A percentile compares a stretch with the other conserved stretches of the same genome.
Conservation (phyloP, 352 stramenopile species). For the Phytopythium oedochilum region DNA sequence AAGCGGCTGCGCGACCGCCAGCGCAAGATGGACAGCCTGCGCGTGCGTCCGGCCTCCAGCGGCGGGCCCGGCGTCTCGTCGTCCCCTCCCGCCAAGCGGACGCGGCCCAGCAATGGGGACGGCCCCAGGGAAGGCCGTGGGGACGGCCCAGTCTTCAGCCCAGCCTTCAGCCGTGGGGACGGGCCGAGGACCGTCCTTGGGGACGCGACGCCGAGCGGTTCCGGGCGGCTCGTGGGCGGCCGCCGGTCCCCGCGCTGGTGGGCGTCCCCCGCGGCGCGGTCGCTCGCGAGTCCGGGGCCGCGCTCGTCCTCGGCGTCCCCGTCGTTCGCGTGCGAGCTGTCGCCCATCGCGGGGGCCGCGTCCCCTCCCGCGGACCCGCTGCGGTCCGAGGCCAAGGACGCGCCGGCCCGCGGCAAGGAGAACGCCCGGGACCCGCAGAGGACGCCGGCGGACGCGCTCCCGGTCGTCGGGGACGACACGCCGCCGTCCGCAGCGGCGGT, state of each 20-base stretch:
- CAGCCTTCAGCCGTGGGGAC: too few relatives aligned
- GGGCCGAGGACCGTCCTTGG: too few relatives aligned
- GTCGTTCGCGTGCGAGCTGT: conserved; percentile 31
- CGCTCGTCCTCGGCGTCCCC: conserved; percentile 3
- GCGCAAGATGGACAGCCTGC: conserved; percentile 31
- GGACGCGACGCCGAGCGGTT: too few relatives aligned
- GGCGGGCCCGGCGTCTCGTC: neutral
- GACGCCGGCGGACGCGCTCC: neutral
- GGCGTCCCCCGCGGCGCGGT: conserved; percentile 16
- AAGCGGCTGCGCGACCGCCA: conserved; percentile 32
- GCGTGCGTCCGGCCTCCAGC: conserved; percentile 9
- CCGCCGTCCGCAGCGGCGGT: conserved; percentile 15
- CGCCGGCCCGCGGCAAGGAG: conserved; percentile 18
- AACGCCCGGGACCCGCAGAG: conserved; percentile 8
- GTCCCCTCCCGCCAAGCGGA: conserved; percentile 9
- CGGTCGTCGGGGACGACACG: conserved; percentile 2
- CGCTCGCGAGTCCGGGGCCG: neutral
- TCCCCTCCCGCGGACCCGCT: neutral
- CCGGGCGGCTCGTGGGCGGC: too few relatives aligned
- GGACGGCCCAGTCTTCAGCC: too few relatives aligned
- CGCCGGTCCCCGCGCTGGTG: conserved; percentile 21
- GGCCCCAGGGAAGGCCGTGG: conserved; percentile 1
- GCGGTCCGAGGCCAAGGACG: neutral
- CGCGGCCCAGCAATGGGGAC: conserved; percentile 10
- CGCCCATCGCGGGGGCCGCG: conserved; percentile 26